A percentile compares a stretch with the other conserved stretches of the same genome.
These are phyloP conservation scores for Rhizopus stolonifer DNA, from an alignment of 371 early-diverging fungal genomes.

Conservation along the genomic window DNA sequence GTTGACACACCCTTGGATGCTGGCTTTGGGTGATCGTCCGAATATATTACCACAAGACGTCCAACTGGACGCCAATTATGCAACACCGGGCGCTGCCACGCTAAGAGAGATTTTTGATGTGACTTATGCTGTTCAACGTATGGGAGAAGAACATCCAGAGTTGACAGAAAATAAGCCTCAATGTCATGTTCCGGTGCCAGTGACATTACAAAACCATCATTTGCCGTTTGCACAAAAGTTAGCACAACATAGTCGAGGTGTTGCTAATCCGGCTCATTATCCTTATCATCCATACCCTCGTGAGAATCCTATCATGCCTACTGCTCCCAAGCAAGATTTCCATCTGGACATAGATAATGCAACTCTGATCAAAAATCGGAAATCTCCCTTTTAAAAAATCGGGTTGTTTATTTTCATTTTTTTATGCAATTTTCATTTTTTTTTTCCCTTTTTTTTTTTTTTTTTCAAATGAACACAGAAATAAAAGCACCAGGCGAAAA, in stretches of 20 bases:
- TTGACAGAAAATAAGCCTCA: neutral
- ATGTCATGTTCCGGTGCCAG: constrained; percentile 7
- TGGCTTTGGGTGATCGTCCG: no score
- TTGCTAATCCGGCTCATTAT: constrained; percentile 9
- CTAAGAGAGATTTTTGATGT: constrained; percentile 63
- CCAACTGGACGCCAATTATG: constrained; percentile 10
- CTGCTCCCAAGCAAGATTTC: constrained; percentile 23
- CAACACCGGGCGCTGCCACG: constrained; percentile 52
- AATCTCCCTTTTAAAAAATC: neutral
- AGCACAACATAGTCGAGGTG: constrained; percentile 15
- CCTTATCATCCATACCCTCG: neutral
- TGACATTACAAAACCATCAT: constrained; percentile 13
- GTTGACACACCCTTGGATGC: constrained; percentile 27
- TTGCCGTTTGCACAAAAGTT: constrained; percentile 20
- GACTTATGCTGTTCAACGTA: constrained; percentile 60
- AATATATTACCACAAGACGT: neutral
- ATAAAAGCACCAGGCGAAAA: constrained; percentile 26
- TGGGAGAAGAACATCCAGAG: constrained; percentile 55
- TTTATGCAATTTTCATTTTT: neutral
- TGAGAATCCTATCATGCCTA: neutral
- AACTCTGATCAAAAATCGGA: constrained; percentile 45
- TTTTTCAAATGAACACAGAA: constrained; percentile 6
- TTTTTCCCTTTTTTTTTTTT: constrained; percentile 5
- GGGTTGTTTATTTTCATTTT: neutral
- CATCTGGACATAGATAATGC: constrained; percentile 49